These are phyloP conservation scores for Dactylellina parvicollis DNA, from an alignment of 2,329 filamentous ascomycete genomes.

Conservation along the genomic window DNA sequence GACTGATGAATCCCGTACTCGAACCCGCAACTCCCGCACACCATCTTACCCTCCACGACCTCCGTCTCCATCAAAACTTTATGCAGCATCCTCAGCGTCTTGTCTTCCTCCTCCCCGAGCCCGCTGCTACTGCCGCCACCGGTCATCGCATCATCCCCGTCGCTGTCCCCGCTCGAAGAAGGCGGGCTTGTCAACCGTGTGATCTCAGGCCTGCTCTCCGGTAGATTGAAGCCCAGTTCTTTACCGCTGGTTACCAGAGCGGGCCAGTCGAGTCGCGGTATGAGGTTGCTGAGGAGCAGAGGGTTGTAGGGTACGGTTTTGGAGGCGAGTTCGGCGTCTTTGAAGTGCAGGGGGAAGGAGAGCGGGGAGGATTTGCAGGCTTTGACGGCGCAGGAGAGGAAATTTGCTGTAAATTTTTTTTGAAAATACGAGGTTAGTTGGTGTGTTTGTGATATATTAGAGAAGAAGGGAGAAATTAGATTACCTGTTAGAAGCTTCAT, in stretches of 20 bases:
- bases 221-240: conserved; percentile 61
- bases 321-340: conserved; percentile 88
- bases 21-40: conserved; percentile 90
- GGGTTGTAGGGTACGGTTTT: conserved; percentile 83
- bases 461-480: background rate
- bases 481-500: conserved; percentile 52
- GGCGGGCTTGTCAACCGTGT: conserved; percentile 4
- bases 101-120: conserved; percentile 70
- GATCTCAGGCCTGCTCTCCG: conserved; percentile 58
- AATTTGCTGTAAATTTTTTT: conserved; percentile 76
- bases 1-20: conserved; percentile 95
- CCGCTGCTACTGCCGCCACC: conserved; percentile 60
- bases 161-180: conserved; percentile 37
- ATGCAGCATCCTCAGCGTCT: conserved; percentile 80
- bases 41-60: conserved; percentile 85
- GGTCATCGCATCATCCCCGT: conserved; percentile 74
- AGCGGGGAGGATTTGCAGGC: conserved; percentile 82
- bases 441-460: background rate
- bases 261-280: conserved; percentile 88
- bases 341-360: conserved; percentile 90
- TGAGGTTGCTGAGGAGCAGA: conserved; percentile 81
- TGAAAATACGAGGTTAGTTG: background rate
- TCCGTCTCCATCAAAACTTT: conserved; percentile 86
- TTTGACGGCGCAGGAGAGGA: conserved; percentile 95
- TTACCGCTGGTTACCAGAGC: conserved; percentile 78